Evolutionary conservation across 2,329 filamentous ascomycete genomes (phyloP), one percentile per base, ranked within the genome.

Genomic region (Dothideomycetes sp.): DNA sequence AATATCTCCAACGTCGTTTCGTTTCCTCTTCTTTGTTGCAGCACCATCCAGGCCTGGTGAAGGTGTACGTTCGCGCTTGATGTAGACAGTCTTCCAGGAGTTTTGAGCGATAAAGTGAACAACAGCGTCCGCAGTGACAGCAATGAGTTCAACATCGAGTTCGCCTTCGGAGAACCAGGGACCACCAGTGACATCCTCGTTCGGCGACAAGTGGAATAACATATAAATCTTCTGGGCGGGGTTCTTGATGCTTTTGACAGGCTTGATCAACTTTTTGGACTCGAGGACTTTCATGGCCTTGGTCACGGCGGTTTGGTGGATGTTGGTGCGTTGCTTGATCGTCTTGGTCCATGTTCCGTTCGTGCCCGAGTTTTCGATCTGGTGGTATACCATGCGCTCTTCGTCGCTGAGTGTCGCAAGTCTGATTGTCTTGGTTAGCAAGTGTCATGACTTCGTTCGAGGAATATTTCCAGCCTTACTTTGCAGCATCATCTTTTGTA

Each of bases 221-320:
- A 98, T 94, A 70, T 91, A 98, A 74, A 94, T 94, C 65, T 94
- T 94, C 58, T 91, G 83, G 50, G 81, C 84, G 19, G 86, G 85
- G 56, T 84, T 81, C 64, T 94, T 87, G 63, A 94, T 87, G 61
- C 82, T 91, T 65, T 89, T 91, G 65, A 96, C 87, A 44, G 80
- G 78, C 54, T 84, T 83, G 60, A 98, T 87, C 58, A 93, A 78
- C 24, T 79, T 78, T 59, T 86, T 88, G 27, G 72, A 67, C 61
- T 93, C 84, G 47, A 98, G 78, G 47, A 80, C 78, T 66, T 93
- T 94, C 51, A 96, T 72, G 19, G 80, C 80, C 53, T 82, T 82
- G 52, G 83, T 84, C 53, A 96, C 74, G 25, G 84, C 77, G 35
- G 81, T 81, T 55, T 89, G 84, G 65, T 94, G 85, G 59, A 94